phyloP scores from a whole-genome alignment of 1,284 basidiomycete genomes.

The Pulveroboletus sp. region DNA sequence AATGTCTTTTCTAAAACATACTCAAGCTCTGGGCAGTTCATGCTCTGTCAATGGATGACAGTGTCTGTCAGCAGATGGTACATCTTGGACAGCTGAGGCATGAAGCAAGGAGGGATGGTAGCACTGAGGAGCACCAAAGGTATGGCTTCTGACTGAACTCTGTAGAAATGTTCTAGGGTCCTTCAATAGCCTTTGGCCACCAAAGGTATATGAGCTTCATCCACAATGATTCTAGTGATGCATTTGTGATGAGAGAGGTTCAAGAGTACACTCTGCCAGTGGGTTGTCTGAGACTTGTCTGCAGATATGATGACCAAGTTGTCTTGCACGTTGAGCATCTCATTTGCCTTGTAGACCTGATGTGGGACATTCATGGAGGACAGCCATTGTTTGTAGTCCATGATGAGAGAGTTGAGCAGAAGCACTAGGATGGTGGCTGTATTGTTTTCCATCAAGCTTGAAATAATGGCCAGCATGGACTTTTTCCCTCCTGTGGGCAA shows the following conservation, averaged over 20 bases:
- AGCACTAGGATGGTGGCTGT: neutral
- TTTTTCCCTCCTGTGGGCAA: constrained; percentile 8
- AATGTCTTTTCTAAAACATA: neutral
- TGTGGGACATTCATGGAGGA: neutral
- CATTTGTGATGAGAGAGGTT: neutral
- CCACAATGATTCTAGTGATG: neutral
- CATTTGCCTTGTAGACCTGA: neutral
- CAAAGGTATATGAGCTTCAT: constrained; percentile 1
- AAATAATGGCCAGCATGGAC: constrained; percentile 16
- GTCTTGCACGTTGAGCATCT: neutral
- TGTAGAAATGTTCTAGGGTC: neutral
- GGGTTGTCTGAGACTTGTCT: neutral
- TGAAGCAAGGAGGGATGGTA: neutral
- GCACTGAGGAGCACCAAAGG: neutral
- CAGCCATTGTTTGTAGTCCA: constrained; percentile 1
- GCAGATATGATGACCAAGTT: constrained; percentile 11
- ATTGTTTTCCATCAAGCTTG: neutral
- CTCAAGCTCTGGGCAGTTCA: neutral
- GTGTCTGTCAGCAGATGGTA: neutral
- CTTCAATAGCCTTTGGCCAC: neutral
- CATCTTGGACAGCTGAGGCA: accelerated
- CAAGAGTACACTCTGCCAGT: neutral
- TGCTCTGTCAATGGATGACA: neutral
- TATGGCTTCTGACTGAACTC: neutral
- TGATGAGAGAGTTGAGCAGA: constrained; percentile 11